Evolutionary conservation across 345 rosid genomes (phyloP).

Genomic region (Sisymbrium irio): DNA sequence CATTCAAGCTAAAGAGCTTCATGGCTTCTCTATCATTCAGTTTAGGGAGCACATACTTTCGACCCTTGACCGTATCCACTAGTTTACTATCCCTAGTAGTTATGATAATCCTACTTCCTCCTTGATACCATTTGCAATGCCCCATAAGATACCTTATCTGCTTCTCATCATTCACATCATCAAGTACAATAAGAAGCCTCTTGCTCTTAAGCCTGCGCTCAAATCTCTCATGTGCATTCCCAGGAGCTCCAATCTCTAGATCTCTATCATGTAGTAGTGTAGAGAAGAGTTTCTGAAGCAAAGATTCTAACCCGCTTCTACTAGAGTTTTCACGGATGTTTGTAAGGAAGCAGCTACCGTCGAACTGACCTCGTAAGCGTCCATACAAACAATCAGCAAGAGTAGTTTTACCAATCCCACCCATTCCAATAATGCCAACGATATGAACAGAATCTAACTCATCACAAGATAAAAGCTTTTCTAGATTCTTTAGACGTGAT

Average conservation of each 20-base stretch:
- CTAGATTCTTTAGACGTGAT: conserved; percentile 5
- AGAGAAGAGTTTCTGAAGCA: conserved; percentile 25
- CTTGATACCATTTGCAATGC: conserved; percentile 28
- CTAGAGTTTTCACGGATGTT: conserved; percentile 40
- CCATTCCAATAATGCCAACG: conserved; percentile 49
- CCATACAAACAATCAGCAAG: conserved; percentile 45
- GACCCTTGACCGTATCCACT: conserved; percentile 25
- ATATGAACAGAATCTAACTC: conserved; percentile 26
- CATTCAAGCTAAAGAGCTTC: conserved; percentile 32
- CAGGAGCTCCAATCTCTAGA: conserved; percentile 17
- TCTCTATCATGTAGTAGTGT: neutral
- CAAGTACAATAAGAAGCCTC: conserved; percentile 38
- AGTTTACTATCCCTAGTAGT: conserved; percentile 38
- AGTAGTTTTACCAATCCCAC: conserved; percentile 60
- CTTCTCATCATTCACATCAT: conserved; percentile 30
- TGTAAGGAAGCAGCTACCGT: conserved; percentile 41
- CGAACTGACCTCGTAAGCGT: conserved; percentile 36
- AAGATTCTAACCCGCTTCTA: conserved; percentile 14
- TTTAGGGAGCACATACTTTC: conserved; percentile 24
- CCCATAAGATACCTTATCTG: conserved; percentile 27
- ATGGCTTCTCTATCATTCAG: conserved; percentile 31
- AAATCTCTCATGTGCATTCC: conserved; percentile 27
- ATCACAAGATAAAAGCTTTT: neutral
- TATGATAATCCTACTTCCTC: conserved; percentile 34
- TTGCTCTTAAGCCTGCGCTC: conserved; percentile 23